phyloP scores from a whole-genome alignment of 306 rosid species.

The Myrica gale region DNA sequence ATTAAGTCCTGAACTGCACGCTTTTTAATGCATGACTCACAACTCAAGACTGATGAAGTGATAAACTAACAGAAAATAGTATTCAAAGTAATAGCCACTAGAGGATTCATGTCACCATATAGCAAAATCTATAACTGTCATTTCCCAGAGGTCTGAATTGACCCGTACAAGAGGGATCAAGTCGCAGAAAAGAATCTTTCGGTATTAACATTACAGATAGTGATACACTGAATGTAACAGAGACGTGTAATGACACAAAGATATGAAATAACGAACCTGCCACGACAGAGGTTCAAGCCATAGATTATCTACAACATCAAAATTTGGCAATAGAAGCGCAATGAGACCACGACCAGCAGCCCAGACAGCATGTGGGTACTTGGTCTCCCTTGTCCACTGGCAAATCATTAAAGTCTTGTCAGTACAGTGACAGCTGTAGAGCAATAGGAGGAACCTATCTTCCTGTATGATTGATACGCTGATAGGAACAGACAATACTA shows the following conservation, averaged over 20 bases:
- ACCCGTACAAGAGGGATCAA: not conserved
- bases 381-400: constrained; percentile 89
- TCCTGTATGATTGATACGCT: not conserved
- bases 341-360: constrained; percentile 95
- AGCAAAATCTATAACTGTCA: constrained; percentile 7
- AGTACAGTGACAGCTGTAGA: constrained; percentile 15
- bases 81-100: not conserved
- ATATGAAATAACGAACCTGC: constrained; percentile 64
- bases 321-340: constrained; percentile 84
- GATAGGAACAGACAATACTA: not conserved
- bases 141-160: constrained; percentile 12
- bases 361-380: constrained; percentile 97
- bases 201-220: not conserved
- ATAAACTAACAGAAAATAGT: not conserved
- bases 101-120: not conserved
- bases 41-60: not conserved
- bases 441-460: constrained; percentile 27
- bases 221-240: not conserved
- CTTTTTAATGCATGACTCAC: not conserved
- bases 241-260: constrained; percentile 13
- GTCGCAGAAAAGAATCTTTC: not conserved
- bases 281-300: constrained; percentile 98
- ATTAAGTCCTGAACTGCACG: not conserved
- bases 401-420: constrained; percentile 27
- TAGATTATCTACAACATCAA: constrained; percentile 77